Conservation (phyloP, 805 yeast genomes). For the Yarrowia divulgata region DNA sequence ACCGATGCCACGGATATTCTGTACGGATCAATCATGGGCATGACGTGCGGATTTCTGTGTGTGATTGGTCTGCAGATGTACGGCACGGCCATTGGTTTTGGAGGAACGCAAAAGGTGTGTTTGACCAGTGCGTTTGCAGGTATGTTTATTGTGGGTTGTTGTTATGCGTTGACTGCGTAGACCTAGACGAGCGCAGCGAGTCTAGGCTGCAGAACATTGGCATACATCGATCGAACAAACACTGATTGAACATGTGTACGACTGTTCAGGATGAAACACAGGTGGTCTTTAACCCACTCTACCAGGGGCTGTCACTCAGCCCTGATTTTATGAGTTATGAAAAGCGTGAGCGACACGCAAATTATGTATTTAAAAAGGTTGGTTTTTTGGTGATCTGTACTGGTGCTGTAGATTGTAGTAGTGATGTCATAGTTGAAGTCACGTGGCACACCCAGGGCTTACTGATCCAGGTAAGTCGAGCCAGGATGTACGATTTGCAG, state of each 20-base stretch:
- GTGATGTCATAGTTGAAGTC: no score
- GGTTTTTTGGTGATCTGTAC: background rate
- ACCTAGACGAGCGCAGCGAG: background rate
- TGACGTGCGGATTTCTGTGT: constrained; percentile 83
- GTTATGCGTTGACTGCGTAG: constrained; percentile 27
- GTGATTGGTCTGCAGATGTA: constrained; percentile 88
- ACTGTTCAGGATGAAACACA: no score
- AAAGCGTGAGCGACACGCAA: background rate
- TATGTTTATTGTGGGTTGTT: constrained; percentile 59
- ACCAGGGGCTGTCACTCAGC: no score
- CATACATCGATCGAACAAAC: no score
- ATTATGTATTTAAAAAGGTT: background rate
- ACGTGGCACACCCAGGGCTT: no score
- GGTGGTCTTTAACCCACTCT: no score
- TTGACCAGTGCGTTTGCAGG: constrained; percentile 69
- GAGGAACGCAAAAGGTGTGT: constrained; percentile 70
- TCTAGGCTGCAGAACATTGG: no score
- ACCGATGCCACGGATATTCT: constrained; percentile 51
- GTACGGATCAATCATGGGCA: constrained; percentile 70
- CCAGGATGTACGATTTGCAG: no score
- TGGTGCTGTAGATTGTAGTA: no score
- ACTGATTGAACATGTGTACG: no score
- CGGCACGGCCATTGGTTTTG: constrained; percentile 79
- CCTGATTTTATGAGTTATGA: background rate
- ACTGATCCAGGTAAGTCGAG: no score